Conservation (phyloP, 1,284 basidiomycete genomes). For the Ganoderma leucocontextum region DNA sequence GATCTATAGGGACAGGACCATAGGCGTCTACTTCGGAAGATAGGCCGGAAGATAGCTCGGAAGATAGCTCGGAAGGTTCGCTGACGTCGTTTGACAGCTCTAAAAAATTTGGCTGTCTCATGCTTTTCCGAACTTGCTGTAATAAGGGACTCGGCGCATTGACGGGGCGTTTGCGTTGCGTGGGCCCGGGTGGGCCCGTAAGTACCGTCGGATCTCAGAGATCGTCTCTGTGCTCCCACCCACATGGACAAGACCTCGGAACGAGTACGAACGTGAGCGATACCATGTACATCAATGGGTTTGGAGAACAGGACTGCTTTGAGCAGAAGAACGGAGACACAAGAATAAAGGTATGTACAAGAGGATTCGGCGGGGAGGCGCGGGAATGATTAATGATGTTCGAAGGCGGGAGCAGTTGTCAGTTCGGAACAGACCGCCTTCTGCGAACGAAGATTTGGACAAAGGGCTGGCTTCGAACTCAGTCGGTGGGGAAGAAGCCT, state of each 20-base stretch:
- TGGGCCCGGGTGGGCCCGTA: neutral
- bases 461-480: neutral
- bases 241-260: neutral
- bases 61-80: too few relatives aligned
- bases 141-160: neutral
- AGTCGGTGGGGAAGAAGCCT: conserved; percentile 1
- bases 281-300: neutral
- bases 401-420: neutral
- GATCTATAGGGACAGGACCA: too few relatives aligned
- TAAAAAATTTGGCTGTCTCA: too few relatives aligned
- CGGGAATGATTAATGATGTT: neutral
- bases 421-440: neutral
- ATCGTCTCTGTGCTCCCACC: neutral
- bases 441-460: neutral
- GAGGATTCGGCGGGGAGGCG: neutral
- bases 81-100: too few relatives aligned
- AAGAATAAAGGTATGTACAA: neutral
- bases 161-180: neutral
- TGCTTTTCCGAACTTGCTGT: too few relatives aligned
- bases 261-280: neutral
- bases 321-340: neutral
- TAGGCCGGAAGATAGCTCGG: too few relatives aligned
- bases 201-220: neutral
- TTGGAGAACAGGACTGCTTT: too few relatives aligned
- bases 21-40: too few relatives aligned